Base-by-base conservation (phyloP, 768 basidiomycete genomes). In the Leccinum barrowsii region DNA sequence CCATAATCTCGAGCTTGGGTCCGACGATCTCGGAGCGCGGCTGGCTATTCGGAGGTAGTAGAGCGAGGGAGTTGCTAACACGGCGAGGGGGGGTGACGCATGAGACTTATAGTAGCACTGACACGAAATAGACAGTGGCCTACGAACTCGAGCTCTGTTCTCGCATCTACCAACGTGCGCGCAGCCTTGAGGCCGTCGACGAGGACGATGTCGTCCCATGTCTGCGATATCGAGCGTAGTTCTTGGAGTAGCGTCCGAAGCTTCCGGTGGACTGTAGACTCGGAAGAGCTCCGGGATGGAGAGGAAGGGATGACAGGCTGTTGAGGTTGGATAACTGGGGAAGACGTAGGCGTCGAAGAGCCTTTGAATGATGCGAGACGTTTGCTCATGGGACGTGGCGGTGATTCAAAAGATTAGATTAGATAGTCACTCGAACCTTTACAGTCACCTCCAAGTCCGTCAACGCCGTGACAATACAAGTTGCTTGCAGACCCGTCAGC, bases 141-240 rank as follows among this genome's bases (percentile, higher is more conserved):
- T 47, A 77, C 86, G 65, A 75, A 94, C 93, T 92, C 88, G 60
- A 96, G 79, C 67, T 92, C 90, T 15, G 93, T 96, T 19, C 90
- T 80, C 17, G 88, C 75, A 66, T 95, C 90, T 2, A 92, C 80
- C 34, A 93, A 76, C 54, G 77, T 82, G 59, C 81, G 85, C 7
- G 82, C 83, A n/a, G 88, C 82, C 63, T 85, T 90, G 40, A 92
- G 73, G 7, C 93, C 93, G 67, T 95, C 92, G 13, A 86, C 67
- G 10, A 89, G 77, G 1, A 94, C 85, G 47, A 94, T 77, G 63
- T 93, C 88, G 62, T 94, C 89, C 93, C 93, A 96, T 54, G 85
- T 89, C 57, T 82, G 78, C 8, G 87, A 73, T 17, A 82, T 78
- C 12, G 76, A 73, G 2, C 81, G 82, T 15, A 94, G 67, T 63